A percentile compares a stretch with the other conserved stretches of the same genome.
Conservation (phyloP, 2,329 filamentous ascomycete species). For the Chaetothyriales sp. region DNA sequence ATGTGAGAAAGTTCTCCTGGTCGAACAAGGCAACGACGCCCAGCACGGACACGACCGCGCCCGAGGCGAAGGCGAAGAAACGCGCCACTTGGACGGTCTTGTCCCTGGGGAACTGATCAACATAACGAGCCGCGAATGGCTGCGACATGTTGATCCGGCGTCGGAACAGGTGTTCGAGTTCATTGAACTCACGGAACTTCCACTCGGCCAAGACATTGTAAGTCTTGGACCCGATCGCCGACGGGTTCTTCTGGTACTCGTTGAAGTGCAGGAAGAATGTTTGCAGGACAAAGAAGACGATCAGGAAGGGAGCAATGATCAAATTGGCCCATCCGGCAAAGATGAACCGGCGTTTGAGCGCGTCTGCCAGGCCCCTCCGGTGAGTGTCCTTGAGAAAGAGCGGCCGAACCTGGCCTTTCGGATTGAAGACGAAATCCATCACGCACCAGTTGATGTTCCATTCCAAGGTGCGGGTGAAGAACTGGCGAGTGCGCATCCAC, state of each 20-base stretch:
- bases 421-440: conserved; percentile 86
- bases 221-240: conserved; percentile 69
- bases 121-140: conserved; percentile 77
- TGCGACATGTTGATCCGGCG: conserved; percentile 87
- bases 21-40: conserved; percentile 74
- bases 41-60: conserved; percentile 72
- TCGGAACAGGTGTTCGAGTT: conserved; percentile 80
- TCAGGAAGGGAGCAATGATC: conserved; percentile 69
- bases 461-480: conserved; percentile 79
- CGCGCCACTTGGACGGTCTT: conserved; percentile 75
- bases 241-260: conserved; percentile 89
- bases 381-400: conserved; percentile 74
- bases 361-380: conserved; percentile 61
- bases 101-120: conserved; percentile 92
- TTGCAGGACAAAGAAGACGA: conserved; percentile 71
- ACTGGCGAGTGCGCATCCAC: conserved; percentile 59
- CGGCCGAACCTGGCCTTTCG: conserved; percentile 70
- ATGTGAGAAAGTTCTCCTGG: conserved; percentile 75
- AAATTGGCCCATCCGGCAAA: conserved; percentile 78
- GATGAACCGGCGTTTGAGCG: conserved; percentile 60
- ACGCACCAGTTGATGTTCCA: conserved; percentile 87
- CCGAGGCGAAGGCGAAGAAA: conserved; percentile 75
- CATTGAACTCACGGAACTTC: conserved; percentile 98
- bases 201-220: conserved; percentile 91
- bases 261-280: conserved; percentile 95